A percentile compares a stretch with the other conserved stretches of the same genome.
Evolutionary conservation across 306 rosid genomes (phyloP).

Genomic region (Vicia faba): DNA sequence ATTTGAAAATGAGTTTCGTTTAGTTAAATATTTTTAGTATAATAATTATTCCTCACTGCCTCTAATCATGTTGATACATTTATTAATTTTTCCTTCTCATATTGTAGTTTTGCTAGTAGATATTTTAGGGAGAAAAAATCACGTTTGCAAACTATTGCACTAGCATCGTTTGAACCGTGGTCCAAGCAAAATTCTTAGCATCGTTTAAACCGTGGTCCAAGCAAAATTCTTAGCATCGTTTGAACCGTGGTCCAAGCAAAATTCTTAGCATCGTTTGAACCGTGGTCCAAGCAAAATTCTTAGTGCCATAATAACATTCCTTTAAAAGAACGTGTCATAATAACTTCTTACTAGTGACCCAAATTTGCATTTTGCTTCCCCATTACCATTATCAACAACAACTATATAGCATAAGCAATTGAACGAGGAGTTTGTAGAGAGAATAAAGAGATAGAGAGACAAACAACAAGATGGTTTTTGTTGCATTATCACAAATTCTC

Average conservation of each 20-base stretch:
- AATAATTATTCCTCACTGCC: too few relatives aligned
- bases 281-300: not conserved
- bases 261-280: too few relatives aligned
- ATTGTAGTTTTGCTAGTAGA: too few relatives aligned
- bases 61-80: too few relatives aligned
- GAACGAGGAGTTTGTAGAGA: not conserved
- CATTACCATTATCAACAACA: not conserved
- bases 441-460: not conserved
- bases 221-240: too few relatives aligned
- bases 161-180: not conserved
- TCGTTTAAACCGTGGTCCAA: too few relatives aligned
- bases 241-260: too few relatives aligned
- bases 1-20: too few relatives aligned
- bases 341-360: not conserved
- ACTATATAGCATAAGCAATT: not conserved
- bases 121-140: not conserved
- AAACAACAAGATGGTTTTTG: slow-evolving; percentile 34
- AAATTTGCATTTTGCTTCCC: not conserved
- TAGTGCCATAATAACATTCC: too few relatives aligned
- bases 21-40: too few relatives aligned
- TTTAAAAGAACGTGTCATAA: not conserved
- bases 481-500: slow-evolving; percentile 29
- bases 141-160: not conserved
- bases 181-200: not conserved
- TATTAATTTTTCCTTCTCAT: too few relatives aligned